Evolutionary conservation across 140 eudicot species (phyloP).

Genomic region (Ambrosia hybrid): DNA sequence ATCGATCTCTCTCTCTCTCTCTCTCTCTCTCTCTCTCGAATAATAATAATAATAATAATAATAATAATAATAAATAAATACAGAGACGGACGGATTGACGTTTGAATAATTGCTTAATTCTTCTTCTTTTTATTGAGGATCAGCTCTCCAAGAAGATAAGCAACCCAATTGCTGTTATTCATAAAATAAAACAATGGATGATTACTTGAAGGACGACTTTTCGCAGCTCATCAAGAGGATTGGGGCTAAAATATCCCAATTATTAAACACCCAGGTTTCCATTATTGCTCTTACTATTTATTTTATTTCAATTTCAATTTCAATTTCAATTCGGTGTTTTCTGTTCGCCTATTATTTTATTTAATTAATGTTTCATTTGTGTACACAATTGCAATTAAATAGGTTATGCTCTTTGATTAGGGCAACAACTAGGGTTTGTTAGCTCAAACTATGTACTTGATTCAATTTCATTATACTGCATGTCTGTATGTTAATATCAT

Average conservation of each 20-base stretch:
- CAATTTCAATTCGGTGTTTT: constrained; percentile 37
- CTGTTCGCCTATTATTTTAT: not conserved
- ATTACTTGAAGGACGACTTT: constrained; percentile 63
- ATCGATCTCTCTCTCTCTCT: too few relatives aligned
- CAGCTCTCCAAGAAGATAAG: too few relatives aligned
- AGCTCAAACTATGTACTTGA: not conserved
- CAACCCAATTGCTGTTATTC: not conserved
- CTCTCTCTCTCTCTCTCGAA: too few relatives aligned
- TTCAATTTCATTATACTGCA: not conserved
- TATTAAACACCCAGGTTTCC: constrained; percentile 40
- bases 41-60: too few relatives aligned
- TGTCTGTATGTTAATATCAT: too few relatives aligned
- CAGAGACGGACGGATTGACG: too few relatives aligned
- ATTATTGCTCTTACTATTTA: too few relatives aligned
- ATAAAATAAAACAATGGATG: constrained; percentile 38
- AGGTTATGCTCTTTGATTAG: constrained; percentile 1
- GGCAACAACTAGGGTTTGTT: not conserved
- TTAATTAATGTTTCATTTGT: not conserved
- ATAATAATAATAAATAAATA: too few relatives aligned
- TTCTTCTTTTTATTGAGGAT: too few relatives aligned
- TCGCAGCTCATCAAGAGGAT: constrained; percentile 58
- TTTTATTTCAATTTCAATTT: too few relatives aligned
- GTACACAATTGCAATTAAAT: too few relatives aligned
- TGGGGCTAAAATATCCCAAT: constrained; percentile 55
- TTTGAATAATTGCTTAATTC: too few relatives aligned